phyloP scores from a whole-genome alignment of 768 basidiomycete genomes.

The Lactarius quietus region DNA sequence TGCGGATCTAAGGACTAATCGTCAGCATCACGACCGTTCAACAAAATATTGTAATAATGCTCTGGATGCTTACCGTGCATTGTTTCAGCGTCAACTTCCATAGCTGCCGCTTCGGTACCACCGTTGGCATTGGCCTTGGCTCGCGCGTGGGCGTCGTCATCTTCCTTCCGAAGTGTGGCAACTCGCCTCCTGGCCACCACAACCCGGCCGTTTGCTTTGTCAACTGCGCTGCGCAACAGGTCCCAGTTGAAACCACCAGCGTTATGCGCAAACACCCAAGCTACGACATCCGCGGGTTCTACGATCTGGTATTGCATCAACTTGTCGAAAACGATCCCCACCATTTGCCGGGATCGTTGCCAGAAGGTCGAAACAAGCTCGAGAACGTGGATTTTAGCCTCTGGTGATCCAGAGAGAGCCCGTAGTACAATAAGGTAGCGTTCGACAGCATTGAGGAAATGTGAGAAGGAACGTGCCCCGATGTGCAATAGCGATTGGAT shows the following conservation, averaged over 20 bases:
- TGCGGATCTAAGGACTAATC: constrained; percentile 32
- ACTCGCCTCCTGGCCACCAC: constrained; percentile 73
- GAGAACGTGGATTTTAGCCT: constrained; percentile 70
- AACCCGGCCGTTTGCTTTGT: constrained; percentile 90
- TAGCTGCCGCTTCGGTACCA: constrained; percentile 42
- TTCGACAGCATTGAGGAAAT: constrained; percentile 96
- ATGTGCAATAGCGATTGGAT: constrained; percentile 88
- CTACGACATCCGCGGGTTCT: constrained; percentile 87
- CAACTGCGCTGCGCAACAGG: constrained; percentile 72
- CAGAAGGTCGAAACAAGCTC: constrained; percentile 74
- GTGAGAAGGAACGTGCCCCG: constrained; percentile 94
- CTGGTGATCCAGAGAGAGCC: constrained; percentile 45
- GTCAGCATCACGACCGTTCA: not conserved
- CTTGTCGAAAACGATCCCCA: constrained; percentile 93
- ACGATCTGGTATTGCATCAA: constrained; percentile 98
- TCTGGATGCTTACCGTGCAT: constrained; percentile 48
- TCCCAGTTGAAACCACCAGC: constrained; percentile 77
- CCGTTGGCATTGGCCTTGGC: constrained; percentile 57
- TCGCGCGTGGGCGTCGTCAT: constrained; percentile 78
- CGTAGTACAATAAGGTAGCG: constrained; percentile 82
- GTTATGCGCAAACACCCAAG: constrained; percentile 72
- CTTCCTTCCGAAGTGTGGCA: constrained; percentile 74
- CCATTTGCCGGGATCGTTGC: constrained; percentile 80
- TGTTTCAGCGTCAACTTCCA: constrained; percentile 72
- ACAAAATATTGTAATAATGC: not conserved